phyloP scores from a whole-genome alignment of 2,329 filamentous ascomycete species.

The Phaeoacremonium minimum region DNA sequence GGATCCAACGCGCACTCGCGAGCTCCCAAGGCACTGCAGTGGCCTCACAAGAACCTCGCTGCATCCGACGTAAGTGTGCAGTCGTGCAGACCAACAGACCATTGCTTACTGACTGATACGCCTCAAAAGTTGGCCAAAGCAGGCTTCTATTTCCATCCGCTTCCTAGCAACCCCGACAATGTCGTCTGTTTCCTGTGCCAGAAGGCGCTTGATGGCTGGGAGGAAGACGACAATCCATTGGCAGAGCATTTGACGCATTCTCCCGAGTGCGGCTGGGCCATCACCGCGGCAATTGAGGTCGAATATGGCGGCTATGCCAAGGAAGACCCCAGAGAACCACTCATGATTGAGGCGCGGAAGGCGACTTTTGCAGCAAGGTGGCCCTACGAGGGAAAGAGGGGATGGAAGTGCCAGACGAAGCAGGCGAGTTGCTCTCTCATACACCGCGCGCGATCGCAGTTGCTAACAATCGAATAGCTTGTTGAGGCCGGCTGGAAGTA shows the following conservation, averaged over 20 bases:
- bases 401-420: conserved; percentile 84
- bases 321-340: conserved; percentile 68
- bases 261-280: conserved; percentile 80
- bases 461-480: too few relatives aligned
- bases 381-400: conserved; percentile 85
- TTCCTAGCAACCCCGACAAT: conserved; percentile 74
- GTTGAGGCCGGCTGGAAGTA: conserved; percentile 93
- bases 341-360: conserved; percentile 72
- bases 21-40: conserved; percentile 55
- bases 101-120: conserved; percentile 1
- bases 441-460: too few relatives aligned
- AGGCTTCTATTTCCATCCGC: conserved; percentile 86
- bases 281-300: conserved; percentile 60
- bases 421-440: conserved; percentile 66
- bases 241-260: conserved; percentile 83
- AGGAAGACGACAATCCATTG: conserved; percentile 77
- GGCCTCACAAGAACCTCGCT: conserved; percentile 72
- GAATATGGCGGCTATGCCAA: conserved; percentile 58
- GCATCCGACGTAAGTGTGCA: conserved; percentile 61
- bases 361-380: conserved; percentile 81
- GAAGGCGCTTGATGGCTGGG: conserved; percentile 87
- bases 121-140: conserved; percentile 71
- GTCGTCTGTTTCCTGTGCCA: conserved; percentile 84
- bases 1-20: conserved; percentile 61
- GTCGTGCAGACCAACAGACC: too few relatives aligned